A percentile compares a stretch with the other conserved stretches of the same genome.
phyloP scores from a whole-genome alignment of 75 land plant species.

The Larix kaempferi region DNA sequence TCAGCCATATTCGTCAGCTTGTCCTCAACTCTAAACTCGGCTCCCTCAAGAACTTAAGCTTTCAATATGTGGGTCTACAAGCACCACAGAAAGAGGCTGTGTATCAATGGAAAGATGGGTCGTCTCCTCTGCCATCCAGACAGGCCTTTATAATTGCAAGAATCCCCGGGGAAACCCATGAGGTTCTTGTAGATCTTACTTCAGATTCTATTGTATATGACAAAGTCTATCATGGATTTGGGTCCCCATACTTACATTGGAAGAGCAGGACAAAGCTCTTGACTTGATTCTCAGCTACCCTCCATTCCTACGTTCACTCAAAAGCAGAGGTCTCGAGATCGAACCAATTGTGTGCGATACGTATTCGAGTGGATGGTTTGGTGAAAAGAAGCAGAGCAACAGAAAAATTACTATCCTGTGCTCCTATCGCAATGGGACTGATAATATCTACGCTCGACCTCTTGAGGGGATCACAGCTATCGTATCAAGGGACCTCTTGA shows the following conservation, averaged over 20 bases:
- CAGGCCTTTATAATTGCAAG: constrained; percentile 44
- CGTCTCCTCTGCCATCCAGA: constrained; percentile 24
- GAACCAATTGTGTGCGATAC: constrained; percentile 32
- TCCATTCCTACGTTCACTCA: constrained; percentile 40
- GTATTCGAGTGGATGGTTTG: constrained; percentile 56
- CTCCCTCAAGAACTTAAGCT: background rate
- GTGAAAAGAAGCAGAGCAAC: constrained; percentile 21
- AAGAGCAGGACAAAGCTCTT: constrained; percentile 26
- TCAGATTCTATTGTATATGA: constrained; percentile 20
- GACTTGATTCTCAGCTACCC: constrained; percentile 21
- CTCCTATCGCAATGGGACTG: constrained; percentile 35
- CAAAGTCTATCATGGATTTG: constrained; percentile 30
- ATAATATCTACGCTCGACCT: constrained; percentile 59
- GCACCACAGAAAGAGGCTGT: constrained; percentile 62
- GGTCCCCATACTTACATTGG: constrained; percentile 40
- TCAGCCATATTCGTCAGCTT: constrained; percentile 16
- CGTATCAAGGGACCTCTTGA: too few relatives aligned
- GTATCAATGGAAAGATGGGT: constrained; percentile 13
- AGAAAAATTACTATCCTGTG: constrained; percentile 40
- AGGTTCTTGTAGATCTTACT: constrained; percentile 43
- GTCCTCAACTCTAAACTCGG: constrained; percentile 4
- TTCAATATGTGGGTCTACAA: constrained; percentile 54
- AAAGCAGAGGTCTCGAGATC: constrained; percentile 32
- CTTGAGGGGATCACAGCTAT: constrained; percentile 37
- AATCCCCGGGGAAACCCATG: constrained; percentile 22